Evolutionary conservation across 1,139 yeast species (phyloP).

Genomic region (Candida tetrigidarum): DNA sequence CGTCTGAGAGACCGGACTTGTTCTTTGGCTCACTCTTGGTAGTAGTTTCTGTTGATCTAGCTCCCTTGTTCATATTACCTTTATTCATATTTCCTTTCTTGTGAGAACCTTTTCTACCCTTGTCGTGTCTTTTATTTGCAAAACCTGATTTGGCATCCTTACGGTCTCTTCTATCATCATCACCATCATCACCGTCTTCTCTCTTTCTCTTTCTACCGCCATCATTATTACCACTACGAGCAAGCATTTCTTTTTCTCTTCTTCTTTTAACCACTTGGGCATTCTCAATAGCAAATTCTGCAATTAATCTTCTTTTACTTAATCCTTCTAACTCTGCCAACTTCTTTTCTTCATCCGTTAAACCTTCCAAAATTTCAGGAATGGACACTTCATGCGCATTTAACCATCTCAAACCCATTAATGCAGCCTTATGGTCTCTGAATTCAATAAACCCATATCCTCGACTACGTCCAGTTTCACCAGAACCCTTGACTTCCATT

Average conservation of each 20-base stretch:
- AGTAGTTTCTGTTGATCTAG: slow-evolving; percentile 19
- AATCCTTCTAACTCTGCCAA: slow-evolving; percentile 54
- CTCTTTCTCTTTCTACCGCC: slow-evolving; percentile 24
- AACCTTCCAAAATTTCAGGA: slow-evolving; percentile 73
- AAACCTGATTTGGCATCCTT: slow-evolving; percentile 15
- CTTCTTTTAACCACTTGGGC: slow-evolving; percentile 93
- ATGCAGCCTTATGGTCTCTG: slow-evolving; percentile 90
- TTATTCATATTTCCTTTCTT: slow-evolving; percentile 54
- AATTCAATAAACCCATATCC: slow-evolving; percentile 97
- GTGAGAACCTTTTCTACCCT: slow-evolving; percentile 26
- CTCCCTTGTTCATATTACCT: slow-evolving; percentile 27
- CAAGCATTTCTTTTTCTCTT: slow-evolving; percentile 63
- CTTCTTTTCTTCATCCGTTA: slow-evolving; percentile 70
- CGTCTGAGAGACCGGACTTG: slow-evolving; percentile 52
- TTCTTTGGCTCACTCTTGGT: slow-evolving; percentile 20
- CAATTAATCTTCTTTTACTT: slow-evolving; percentile 78
- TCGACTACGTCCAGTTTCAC: slow-evolving; percentile 87
- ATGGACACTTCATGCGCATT: slow-evolving; percentile 86
- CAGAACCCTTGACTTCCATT: slow-evolving; percentile 88
- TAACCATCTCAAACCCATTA: slow-evolving; percentile 97
- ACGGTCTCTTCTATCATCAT: slow-evolving; percentile 19
- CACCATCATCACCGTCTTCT: slow-evolving; percentile 27
- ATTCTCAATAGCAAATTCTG: slow-evolving; percentile 94
- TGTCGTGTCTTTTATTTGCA: slow-evolving; percentile 21
- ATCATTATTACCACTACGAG: slow-evolving; percentile 38